A percentile compares a stretch with the other conserved stretches of the same genome.
Conservation (phyloP, 148 eudicot genomes). For the Simmondsia chinensis region DNA sequence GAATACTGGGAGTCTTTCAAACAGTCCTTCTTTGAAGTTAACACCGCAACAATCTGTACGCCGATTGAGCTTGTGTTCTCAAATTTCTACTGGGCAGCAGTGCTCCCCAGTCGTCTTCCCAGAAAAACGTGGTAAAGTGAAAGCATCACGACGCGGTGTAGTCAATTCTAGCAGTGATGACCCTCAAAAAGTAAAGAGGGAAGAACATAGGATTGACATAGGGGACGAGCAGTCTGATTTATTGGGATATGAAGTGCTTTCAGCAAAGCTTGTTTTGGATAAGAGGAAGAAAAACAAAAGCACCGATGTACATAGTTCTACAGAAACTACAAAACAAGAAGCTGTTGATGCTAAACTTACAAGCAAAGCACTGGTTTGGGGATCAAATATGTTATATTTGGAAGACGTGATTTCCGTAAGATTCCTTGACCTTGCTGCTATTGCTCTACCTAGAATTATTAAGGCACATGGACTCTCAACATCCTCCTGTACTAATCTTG, state of each 20-base stretch:
- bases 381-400: constrained; percentile 52
- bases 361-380: constrained; percentile 93
- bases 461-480: not conserved
- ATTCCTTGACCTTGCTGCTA: constrained; percentile 8
- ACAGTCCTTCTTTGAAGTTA: constrained; percentile 55
- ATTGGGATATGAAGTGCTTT: constrained; percentile 79
- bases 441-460: constrained; percentile 1
- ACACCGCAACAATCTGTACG: constrained; percentile 79
- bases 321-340: constrained; percentile 42
- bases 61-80: constrained; percentile 77
- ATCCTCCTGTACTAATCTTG: constrained; percentile 8
- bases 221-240: constrained; percentile 90
- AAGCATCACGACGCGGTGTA: constrained; percentile 32
- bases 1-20: constrained; percentile 62
- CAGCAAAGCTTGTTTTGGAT: constrained; percentile 80
- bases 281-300: constrained; percentile 49
- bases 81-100: constrained; percentile 75
- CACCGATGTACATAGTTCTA: constrained; percentile 44
- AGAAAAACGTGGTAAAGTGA: constrained; percentile 82
- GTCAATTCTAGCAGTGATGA: constrained; percentile 37
- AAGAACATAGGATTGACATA: constrained; percentile 85
- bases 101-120: constrained; percentile 93
- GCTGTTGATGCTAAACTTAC: constrained; percentile 83
- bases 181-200: constrained; percentile 50
- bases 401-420: constrained; percentile 95